A percentile compares a stretch with the other conserved stretches of the same genome.
Evolutionary conservation across 257 asterid species (phyloP).

Genomic region (Penstemon davidsonii): DNA sequence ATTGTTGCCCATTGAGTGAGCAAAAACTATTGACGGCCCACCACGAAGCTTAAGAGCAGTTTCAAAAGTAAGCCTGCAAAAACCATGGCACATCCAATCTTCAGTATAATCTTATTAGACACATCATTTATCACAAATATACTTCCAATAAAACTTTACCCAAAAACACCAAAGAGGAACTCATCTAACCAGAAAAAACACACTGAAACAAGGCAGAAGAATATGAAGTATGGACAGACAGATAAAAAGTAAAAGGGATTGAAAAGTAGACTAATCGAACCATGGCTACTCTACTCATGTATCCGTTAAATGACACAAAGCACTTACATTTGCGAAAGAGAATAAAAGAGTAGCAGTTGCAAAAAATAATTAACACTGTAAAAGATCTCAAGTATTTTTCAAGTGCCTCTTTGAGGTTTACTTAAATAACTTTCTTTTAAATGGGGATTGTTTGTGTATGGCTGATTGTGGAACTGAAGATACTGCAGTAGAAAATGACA

Average conservation of each 20-base stretch:
- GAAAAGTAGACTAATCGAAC: slow-evolving; percentile 9
- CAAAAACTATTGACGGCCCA: slow-evolving; percentile 93
- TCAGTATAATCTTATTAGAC: slow-evolving; percentile 10
- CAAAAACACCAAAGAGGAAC: slow-evolving; percentile 8
- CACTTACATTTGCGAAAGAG: slow-evolving; percentile 14
- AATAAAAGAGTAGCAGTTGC: not conserved
- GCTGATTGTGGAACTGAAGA: slow-evolving; percentile 7
- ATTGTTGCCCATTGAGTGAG: slow-evolving; percentile 95
- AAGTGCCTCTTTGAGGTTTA: slow-evolving; percentile 1
- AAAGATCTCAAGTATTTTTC: slow-evolving; percentile 15
- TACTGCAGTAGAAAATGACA: slow-evolving; percentile 1
- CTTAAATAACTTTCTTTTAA: not conserved
- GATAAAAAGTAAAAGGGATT: not conserved
- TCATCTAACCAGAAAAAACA: slow-evolving; percentile 22
- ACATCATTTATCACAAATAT: slow-evolving; percentile 4
- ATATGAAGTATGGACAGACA: slow-evolving; percentile 5
- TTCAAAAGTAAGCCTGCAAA: slow-evolving; percentile 93
- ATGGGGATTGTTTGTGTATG: slow-evolving; percentile 4
- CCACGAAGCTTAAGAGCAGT: slow-evolving; percentile 96
- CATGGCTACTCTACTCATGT: slow-evolving; percentile 5
- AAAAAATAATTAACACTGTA: no score
- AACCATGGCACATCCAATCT: slow-evolving; percentile 30
- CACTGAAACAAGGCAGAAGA: slow-evolving; percentile 5
- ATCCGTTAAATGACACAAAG: slow-evolving; percentile 12
- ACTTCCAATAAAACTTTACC: slow-evolving; percentile 17